Percentiles rank a stretch among this genome's conserved stretches.
phyloP scores from a whole-genome alignment of 106 monocot genomes.

The Narthecium ossifragum region DNA sequence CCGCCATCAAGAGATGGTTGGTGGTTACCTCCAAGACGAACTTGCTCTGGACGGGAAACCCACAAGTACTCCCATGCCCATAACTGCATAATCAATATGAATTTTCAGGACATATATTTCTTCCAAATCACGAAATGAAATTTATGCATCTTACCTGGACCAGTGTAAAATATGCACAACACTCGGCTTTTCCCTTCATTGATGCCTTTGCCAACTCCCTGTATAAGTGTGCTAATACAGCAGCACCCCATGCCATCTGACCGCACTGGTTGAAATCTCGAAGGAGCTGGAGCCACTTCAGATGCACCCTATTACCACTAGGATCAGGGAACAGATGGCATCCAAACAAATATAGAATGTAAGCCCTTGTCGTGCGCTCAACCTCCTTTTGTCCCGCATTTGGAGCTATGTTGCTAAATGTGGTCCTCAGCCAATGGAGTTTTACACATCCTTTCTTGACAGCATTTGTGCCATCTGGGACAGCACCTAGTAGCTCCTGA shows the following conservation, averaged over 20 bases:
- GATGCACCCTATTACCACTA: not conserved
- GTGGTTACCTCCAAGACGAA: not conserved
- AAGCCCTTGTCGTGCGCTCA: not conserved
- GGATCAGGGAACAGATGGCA: not conserved
- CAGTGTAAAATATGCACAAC: not conserved
- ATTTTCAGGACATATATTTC: not conserved
- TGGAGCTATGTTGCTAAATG: not conserved
- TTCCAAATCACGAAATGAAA: not conserved
- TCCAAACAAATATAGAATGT: not conserved
- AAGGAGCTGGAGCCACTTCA: not conserved
- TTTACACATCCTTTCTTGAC: not conserved
- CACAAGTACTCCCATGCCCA: not conserved
- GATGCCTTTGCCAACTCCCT: slow-evolving; percentile 1
- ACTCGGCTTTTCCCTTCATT: not conserved
- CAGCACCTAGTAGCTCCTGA: not conserved
- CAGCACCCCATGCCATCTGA: not conserved
- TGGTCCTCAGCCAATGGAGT: not conserved
- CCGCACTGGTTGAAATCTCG: not conserved
- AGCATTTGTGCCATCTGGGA: not conserved
- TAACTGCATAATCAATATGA: not conserved
- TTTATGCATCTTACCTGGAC: not conserved
- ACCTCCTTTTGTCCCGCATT: not conserved
- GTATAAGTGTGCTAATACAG: not conserved
- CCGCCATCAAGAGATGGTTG: not conserved
- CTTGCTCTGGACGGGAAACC: not conserved